Percentiles rank a stretch among this genome's conserved stretches.
Evolutionary conservation across 2,329 filamentous ascomycete genomes (phyloP).

Genomic region (Colletotrichum zoysiae): DNA sequence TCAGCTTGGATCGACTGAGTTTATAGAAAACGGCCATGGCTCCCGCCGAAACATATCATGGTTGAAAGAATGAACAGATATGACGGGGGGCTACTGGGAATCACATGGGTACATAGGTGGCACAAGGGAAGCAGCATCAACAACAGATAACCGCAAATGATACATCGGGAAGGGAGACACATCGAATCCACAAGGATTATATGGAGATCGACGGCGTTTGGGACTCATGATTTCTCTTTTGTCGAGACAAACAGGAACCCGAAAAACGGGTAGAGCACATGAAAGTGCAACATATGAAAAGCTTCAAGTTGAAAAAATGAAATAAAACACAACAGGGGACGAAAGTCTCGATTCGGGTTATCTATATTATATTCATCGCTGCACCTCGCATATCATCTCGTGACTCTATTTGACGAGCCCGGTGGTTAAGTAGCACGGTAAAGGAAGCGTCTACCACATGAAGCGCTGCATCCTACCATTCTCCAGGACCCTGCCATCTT

Average conservation of each 20-base stretch:
- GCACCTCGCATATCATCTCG: neutral
- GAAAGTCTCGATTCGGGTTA: neutral
- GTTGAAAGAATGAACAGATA: slow-evolving; percentile 11
- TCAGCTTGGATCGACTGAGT: slow-evolving; percentile 81
- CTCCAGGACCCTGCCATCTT: slow-evolving; percentile 65
- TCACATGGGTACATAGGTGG: slow-evolving; percentile 24
- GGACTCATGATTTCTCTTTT: slow-evolving; percentile 24
- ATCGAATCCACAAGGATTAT: slow-evolving; percentile 17
- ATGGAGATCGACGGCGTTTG: slow-evolving; percentile 21
- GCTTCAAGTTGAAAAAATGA: slow-evolving; percentile 9
- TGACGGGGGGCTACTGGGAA: neutral
- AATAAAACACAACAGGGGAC: neutral
- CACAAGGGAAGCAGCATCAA: slow-evolving; percentile 24
- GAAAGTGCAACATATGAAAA: slow-evolving; percentile 27
- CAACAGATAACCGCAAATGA: slow-evolving; percentile 18
- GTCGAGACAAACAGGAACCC: slow-evolving; percentile 2
- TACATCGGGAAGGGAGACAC: slow-evolving; percentile 7
- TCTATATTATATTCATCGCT: neutral
- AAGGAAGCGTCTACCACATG: slow-evolving; percentile 73
- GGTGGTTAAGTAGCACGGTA: too few relatives aligned
- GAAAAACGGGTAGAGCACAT: slow-evolving; percentile 30
- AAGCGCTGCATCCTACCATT: slow-evolving; percentile 77
- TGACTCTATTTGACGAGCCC: neutral
- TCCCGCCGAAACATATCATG: slow-evolving; percentile 44
- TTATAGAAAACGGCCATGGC: slow-evolving; percentile 60